Conservation (phyloP, 805 yeast genomes). For the Wickerhamiella brachini region DNA sequence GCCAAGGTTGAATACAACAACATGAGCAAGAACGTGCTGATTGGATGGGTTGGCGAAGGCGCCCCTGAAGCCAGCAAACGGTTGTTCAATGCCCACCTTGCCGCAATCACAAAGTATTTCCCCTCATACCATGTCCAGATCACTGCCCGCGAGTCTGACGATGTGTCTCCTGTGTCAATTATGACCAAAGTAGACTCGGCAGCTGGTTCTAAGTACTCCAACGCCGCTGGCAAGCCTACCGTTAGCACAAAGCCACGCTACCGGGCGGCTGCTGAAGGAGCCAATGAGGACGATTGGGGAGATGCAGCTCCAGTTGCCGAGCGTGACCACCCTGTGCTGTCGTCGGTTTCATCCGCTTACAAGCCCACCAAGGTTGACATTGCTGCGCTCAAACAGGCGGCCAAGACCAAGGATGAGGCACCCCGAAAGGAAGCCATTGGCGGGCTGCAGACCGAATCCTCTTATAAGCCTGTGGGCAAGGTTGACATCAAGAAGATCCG, state of each 20-base stretch:
- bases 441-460: constrained; percentile 16
- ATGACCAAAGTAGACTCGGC: constrained; percentile 71
- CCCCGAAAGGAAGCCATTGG: constrained; percentile 4
- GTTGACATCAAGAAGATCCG: constrained; percentile 24
- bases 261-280: constrained; percentile 23
- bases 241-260: constrained; percentile 23
- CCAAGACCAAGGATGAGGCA: constrained; percentile 1
- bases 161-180: constrained; percentile 66
- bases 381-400: constrained; percentile 18
- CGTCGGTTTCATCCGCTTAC: constrained; percentile 46
- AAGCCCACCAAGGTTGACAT: constrained; percentile 53
- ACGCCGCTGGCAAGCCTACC: constrained; percentile 25
- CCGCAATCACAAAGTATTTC: constrained; percentile 27
- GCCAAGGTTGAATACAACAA: constrained; percentile 81
- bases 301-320: constrained; percentile 30
- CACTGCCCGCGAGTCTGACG: constrained; percentile 90
- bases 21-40: constrained; percentile 67
- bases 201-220: constrained; percentile 89
- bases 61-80: constrained; percentile 47
- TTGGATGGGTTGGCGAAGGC: constrained; percentile 93
- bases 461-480: constrained; percentile 26
- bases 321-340: constrained; percentile 15
- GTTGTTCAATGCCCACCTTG: constrained; percentile 30
- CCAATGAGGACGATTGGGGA: constrained; percentile 56
- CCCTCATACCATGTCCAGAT: constrained; percentile 87